phyloP scores from a whole-genome alignment of 106 monocot genomes.

The Cymbidium sinense region DNA sequence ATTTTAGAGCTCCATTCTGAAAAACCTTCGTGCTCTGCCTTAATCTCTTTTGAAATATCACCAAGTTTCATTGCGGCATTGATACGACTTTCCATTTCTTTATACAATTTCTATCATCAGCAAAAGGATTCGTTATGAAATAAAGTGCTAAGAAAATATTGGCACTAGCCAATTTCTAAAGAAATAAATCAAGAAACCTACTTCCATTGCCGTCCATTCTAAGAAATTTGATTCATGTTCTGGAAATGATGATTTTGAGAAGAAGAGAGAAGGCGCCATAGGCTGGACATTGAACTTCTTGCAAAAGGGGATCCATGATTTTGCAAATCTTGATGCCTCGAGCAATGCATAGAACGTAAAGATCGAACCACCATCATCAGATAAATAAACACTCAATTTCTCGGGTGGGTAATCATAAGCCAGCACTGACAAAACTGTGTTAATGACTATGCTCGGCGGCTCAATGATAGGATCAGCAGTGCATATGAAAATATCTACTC shows the following conservation, averaged over 20 bases:
- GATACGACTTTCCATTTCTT: conserved; percentile 49
- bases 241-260: conserved; percentile 12
- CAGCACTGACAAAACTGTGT: conserved; percentile 71
- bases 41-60: conserved; percentile 22
- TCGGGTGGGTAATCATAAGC: conserved; percentile 65
- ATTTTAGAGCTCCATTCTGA: conserved; percentile 21
- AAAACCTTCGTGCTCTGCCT: conserved; percentile 35
- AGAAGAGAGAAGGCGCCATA: conserved; percentile 57
- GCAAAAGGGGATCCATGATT: conserved; percentile 73
- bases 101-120: conserved; percentile 27
- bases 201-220: conserved; percentile 43
- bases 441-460: conserved; percentile 62
- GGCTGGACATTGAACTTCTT: conserved; percentile 55
- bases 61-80: conserved; percentile 12
- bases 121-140: neutral
- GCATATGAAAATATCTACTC: conserved; percentile 66
- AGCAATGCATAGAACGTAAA: conserved; percentile 77
- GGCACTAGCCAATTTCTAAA: neutral
- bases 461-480: conserved; percentile 70
- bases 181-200: conserved; percentile 5
- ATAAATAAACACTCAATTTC: conserved; percentile 65
- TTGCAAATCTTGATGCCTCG: conserved; percentile 64
- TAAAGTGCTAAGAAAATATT: neutral
- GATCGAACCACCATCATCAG: conserved; percentile 70
- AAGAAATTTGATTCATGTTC: neutral